phyloP scores from a whole-genome alignment of 371 early-diverging fungal species.

The Fennellomyces sp. region DNA sequence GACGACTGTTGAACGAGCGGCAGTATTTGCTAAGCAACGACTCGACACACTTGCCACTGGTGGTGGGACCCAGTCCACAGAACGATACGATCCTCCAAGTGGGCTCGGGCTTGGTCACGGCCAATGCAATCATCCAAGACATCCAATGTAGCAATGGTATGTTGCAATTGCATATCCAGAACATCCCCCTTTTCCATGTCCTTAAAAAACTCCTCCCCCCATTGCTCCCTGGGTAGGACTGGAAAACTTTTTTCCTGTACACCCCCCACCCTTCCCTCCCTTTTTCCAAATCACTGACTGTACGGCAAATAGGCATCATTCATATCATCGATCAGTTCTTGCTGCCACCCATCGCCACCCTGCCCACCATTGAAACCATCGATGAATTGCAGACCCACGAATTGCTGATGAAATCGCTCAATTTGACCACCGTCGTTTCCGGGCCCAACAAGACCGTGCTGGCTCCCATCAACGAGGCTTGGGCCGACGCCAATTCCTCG shows the following conservation, averaged over 20 bases:
- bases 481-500: constrained; percentile 21
- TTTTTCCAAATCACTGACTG: neutral
- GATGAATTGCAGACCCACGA: constrained; percentile 21
- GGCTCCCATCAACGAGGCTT: constrained; percentile 28
- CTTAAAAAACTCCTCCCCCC: neutral
- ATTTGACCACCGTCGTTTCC: constrained; percentile 23
- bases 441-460: constrained; percentile 29
- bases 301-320: constrained; percentile 24
- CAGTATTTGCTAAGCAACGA: constrained; percentile 16
- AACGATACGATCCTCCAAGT: constrained; percentile 12
- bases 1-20: constrained; percentile 5
- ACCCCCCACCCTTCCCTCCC: neutral
- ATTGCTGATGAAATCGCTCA: constrained; percentile 18
- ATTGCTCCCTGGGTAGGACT: neutral
- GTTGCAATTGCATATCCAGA: neutral
- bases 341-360: constrained; percentile 13
- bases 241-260: neutral
- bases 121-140: constrained; percentile 15
- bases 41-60: constrained; percentile 18
- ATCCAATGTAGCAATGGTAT: constrained; percentile 35
- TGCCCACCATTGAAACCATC: constrained; percentile 24
- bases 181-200: neutral
- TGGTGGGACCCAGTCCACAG: constrained; percentile 14
- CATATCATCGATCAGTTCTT: constrained; percentile 26
- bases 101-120: constrained; percentile 19